phyloP scores from a whole-genome alignment of 2,329 filamentous ascomycete genomes.

The Hypoxylon sp. region DNA sequence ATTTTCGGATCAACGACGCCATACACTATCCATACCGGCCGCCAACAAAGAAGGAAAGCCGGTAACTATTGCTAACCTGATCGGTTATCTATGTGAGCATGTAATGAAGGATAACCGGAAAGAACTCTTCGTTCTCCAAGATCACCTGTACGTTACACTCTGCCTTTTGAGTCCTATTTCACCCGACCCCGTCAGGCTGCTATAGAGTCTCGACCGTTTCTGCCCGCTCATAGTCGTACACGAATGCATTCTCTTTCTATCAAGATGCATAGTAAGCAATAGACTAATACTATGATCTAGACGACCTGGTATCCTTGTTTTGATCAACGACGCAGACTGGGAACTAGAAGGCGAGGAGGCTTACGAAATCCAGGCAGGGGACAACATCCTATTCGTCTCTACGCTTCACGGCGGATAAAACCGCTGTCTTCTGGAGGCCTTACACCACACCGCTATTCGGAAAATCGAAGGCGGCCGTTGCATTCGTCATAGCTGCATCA shows the following conservation, averaged over 20 bases:
- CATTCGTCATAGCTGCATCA: slow-evolving; percentile 39
- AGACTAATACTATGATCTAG: slow-evolving; percentile 63
- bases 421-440: slow-evolving; percentile 24
- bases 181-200: slow-evolving; percentile 27
- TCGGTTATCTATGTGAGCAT: slow-evolving; percentile 83
- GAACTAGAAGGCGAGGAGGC: slow-evolving; percentile 95
- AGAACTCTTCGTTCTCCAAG: slow-evolving; percentile 91
- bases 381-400: slow-evolving; percentile 96
- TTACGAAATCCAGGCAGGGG: slow-evolving; percentile 84
- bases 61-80: slow-evolving; percentile 80
- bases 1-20: slow-evolving; percentile 85
- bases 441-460: slow-evolving; percentile 39
- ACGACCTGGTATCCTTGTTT: slow-evolving; percentile 92
- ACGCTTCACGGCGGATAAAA: slow-evolving; percentile 90
- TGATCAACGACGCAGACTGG: slow-evolving; percentile 99
- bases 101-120: slow-evolving; percentile 88
- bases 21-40: slow-evolving; percentile 77
- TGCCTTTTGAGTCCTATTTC: slow-evolving; percentile 33
- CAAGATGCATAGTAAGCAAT: slow-evolving; percentile 41
- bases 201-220: slow-evolving; percentile 20
- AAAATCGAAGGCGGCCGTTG: slow-evolving; percentile 22
- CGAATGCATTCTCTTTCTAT: slow-evolving; percentile 37
- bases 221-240: slow-evolving; percentile 23
- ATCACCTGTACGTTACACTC: slow-evolving; percentile 79
- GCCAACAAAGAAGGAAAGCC: slow-evolving; percentile 71